Base-by-base conservation (phyloP, 73 alveolate species). In the Paramecium biaurelia region DNA sequence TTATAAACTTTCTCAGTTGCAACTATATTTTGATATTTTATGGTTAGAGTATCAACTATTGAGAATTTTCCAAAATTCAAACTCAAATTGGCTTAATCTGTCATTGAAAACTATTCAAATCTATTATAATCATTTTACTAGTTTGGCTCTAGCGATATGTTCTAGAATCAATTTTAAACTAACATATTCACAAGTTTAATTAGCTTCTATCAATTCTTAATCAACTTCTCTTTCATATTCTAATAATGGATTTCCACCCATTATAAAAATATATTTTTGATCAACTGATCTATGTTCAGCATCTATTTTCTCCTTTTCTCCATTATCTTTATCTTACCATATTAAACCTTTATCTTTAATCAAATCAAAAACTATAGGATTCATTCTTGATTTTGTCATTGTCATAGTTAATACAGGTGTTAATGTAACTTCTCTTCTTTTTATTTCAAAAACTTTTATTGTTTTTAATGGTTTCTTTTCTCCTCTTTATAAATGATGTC, bases 241-340 rank as follows among this genome's bases (percentile, higher is more conserved):
- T 42, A 45, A 47, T 43, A 79, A 79, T 15, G 90, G 90, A 79
- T 79, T 79, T 24, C 90, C 90, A 42, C 90, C 90, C 72, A 79
- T 79, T 11, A 79, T 24, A 47, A 79, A 79, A 10, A 79, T 21
- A 47, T 79, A 79, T 45, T 42, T 79, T 24, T 24, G 21, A 79
- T 42, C 90, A 12, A 41, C 86, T 34, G 59, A 32, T 72, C 86
- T 42, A 79, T 47, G 41, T 74, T 74, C 32, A 28, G 90, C 43
- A 30, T 47, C 72, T 18, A 38, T 7, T 38, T 72, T 32, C 18
- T 72, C 86, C 14, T 45, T 47, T 42, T 23, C 90, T 10, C 35
- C 34, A 34, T 38, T 34, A 28, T 72, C 86, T 20, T 35, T 35
- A 15, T 38, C 70, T 23, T 79, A 38, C 90, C 90, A 79, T 10